Conservation (phyloP, 805 yeast species). For the Candida montana region DNA sequence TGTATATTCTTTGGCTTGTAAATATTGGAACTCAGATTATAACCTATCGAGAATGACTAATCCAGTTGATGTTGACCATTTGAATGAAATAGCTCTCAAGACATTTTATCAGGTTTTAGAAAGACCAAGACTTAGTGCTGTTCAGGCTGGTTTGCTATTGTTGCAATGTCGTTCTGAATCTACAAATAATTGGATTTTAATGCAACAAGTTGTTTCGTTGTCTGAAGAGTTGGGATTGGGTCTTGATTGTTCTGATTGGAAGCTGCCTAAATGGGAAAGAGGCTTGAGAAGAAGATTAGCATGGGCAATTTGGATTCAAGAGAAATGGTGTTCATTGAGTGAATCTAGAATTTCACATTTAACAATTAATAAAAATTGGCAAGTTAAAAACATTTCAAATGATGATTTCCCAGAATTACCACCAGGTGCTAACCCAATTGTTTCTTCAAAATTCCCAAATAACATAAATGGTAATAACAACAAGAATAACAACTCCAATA, state of each 20-base stretch:
- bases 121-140: constrained; percentile 86
- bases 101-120: constrained; percentile 69
- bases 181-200: constrained; percentile 78
- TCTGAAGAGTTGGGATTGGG: constrained; percentile 91
- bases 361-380: constrained; percentile 70
- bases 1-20: constrained; percentile 80
- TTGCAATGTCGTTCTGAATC: constrained; percentile 53
- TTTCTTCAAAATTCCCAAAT: neutral
- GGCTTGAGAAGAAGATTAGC: constrained; percentile 83
- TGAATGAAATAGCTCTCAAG: constrained; percentile 62
- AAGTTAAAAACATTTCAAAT: constrained; percentile 58
- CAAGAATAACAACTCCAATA: neutral
- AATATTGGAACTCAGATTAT: constrained; percentile 84
- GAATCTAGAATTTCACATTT: constrained; percentile 85
- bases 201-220: constrained; percentile 80
- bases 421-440: constrained; percentile 11
- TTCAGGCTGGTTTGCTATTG: constrained; percentile 80
- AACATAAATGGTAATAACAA: too few species aligned
- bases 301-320: constrained; percentile 93
- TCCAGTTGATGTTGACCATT: constrained; percentile 60
- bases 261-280: constrained; percentile 91
- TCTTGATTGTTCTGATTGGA: constrained; percentile 87
- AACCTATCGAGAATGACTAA: constrained; percentile 68
- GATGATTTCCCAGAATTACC: constrained; percentile 77
- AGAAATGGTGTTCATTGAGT: constrained; percentile 81